Evolutionary conservation across 2,329 filamentous ascomycete species (phyloP), one percentile per base, ranked within the genome.

Genomic region (Neophaeococcomyces aloes): DNA sequence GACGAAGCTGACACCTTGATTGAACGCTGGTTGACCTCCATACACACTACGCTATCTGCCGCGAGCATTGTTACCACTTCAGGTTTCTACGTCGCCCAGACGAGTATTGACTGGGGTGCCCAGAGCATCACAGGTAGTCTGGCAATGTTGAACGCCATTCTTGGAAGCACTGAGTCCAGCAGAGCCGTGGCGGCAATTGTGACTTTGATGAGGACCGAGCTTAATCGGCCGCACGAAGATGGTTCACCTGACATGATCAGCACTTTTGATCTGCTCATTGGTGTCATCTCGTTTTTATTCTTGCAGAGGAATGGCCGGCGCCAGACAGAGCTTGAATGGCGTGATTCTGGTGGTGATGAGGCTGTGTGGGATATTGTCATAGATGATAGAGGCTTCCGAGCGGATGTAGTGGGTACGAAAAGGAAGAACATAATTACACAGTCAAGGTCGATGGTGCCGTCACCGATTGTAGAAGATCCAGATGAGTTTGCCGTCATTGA

Each of bases 401-500:
- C 67, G 21, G 67, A 69, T 49, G 67, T 70, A 36, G 59, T 70
- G 14, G 64, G 62, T n/a, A 64, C 62, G 4, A 46, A 50, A 34
- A 44, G 48, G 33, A 46, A 52, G 42, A 29, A 61, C 60, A 38
- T 56, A 61, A 31, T 58, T 27, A 17, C 41, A 14, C 29, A 21
- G 15, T 25, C 25, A 6, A 35, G 19, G 7, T 7, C 17, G 14
- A 19, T 44, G 57, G 33, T 61, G 58, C 39, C 37, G 52, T 35
- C 5, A 48, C 53, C 18, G 42, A 48, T 33, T 64, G 62, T 34
- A 69, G 75, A 38, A 75, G 66, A 29, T 57, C 70, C 64, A 49
- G 72, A 50, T 79, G 75, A 70, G 69, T 68, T 69, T 40, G 52
- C 66, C 38, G 59, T 61, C 34, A 59, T 64, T 4, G 58, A 59